These are phyloP conservation scores for Trametes meyenii DNA, from an alignment of 768 basidiomycete genomes.

Conservation along the genomic window DNA sequence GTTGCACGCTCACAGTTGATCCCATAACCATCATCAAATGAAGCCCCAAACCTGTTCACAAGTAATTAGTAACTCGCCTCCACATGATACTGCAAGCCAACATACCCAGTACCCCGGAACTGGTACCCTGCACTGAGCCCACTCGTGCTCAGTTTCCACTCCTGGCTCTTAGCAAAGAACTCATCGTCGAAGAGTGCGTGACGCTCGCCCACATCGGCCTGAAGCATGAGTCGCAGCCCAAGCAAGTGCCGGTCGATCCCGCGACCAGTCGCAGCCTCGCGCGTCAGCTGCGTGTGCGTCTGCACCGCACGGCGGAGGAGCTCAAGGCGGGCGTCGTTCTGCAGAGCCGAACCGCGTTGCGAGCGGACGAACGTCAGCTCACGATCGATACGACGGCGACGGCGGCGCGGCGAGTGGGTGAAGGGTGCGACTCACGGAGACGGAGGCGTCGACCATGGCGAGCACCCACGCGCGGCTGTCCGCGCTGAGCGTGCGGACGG, in stretches of 20 bases:
- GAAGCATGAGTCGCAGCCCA: conserved; percentile 71
- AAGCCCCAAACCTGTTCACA: conserved; percentile 69
- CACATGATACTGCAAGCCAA: neutral
- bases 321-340: conserved; percentile 39
- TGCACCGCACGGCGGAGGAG: conserved; percentile 70
- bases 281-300: conserved; percentile 71
- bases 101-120: conserved; percentile 87
- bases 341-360: too few species aligned
- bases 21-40: conserved; percentile 87
- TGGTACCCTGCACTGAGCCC: conserved; percentile 83
- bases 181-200: conserved; percentile 76
- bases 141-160: conserved; percentile 91
- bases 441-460: conserved; percentile 61
- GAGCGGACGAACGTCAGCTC: neutral
- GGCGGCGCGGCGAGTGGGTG: neutral
- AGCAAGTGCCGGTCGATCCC: conserved; percentile 94
- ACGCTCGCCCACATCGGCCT: conserved; percentile 53
- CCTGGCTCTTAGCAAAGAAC: conserved; percentile 70
- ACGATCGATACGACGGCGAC: neutral
- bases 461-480: conserved; percentile 81
- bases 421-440: conserved; percentile 45
- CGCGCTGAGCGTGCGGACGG: conserved; percentile 71
- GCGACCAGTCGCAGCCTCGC: conserved; percentile 76
- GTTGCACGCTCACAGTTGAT: conserved; percentile 74
- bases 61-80: neutral